phyloP scores from a whole-genome alignment of 140 eudicot genomes.

The Cichorium intybus region DNA sequence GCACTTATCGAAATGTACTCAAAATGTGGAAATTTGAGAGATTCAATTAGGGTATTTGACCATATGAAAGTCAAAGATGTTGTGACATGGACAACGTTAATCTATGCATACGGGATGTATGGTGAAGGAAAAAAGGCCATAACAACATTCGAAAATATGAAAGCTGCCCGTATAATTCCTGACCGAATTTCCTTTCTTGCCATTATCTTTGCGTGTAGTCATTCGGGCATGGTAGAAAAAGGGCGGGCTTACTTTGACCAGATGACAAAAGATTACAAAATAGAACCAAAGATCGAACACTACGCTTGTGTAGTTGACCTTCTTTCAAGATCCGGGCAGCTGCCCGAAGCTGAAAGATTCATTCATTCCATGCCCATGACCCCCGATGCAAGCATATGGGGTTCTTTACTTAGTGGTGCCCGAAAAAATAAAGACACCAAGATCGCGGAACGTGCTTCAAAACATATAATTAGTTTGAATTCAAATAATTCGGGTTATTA shows the following conservation, averaged over 20 bases:
- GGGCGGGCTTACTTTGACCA: slow-evolving; percentile 47
- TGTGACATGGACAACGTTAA: slow-evolving; percentile 66
- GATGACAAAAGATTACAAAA: slow-evolving; percentile 58
- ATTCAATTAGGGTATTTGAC: slow-evolving; percentile 45
- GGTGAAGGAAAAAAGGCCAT: slow-evolving; percentile 70
- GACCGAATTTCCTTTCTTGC: slow-evolving; percentile 62
- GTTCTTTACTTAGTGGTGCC: slow-evolving; percentile 63
- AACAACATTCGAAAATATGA: slow-evolving; percentile 58
- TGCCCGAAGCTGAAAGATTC: slow-evolving; percentile 65
- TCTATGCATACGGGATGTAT: slow-evolving; percentile 66
- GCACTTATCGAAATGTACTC: slow-evolving; percentile 87
- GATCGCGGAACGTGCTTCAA: slow-evolving; percentile 61
- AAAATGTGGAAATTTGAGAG: slow-evolving; percentile 54
- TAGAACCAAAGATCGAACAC: slow-evolving; percentile 60
- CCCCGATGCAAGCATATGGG: slow-evolving; percentile 89
- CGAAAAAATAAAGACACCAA: slow-evolving; percentile 42
- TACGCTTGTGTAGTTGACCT: slow-evolving; percentile 81
- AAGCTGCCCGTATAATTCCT: slow-evolving; percentile 43
- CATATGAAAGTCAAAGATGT: slow-evolving; percentile 53
- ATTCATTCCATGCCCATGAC: slow-evolving; percentile 58
- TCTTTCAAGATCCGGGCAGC: slow-evolving; percentile 50
- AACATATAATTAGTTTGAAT: slow-evolving; percentile 42
- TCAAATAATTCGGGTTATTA: slow-evolving; percentile 57
- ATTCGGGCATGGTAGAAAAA: slow-evolving; percentile 71
- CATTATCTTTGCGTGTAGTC: slow-evolving; percentile 71